Conservation (phyloP, 129 eudicot species). For the Saussurea involucrata region DNA sequence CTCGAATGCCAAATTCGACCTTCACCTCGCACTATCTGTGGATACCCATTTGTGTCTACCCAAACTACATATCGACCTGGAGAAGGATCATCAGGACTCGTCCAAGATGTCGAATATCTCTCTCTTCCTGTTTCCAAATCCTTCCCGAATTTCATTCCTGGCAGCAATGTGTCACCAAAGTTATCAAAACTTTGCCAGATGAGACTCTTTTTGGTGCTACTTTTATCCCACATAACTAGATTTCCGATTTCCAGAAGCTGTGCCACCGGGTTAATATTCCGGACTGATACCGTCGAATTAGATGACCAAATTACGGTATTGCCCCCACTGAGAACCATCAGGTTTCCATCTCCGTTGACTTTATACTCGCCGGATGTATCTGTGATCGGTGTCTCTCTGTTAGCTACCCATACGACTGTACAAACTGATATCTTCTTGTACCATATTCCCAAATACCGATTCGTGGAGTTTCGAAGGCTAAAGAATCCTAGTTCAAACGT, state of each 20-base stretch:
- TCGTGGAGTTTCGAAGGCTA: background rate
- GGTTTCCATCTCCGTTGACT: background rate
- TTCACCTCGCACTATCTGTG: background rate
- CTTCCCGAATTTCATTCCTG: constrained; percentile 1
- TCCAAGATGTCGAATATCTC: background rate
- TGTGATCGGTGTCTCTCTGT: background rate
- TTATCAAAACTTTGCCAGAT: too few species aligned
- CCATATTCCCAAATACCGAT: constrained; percentile 21
- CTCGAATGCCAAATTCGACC: background rate
- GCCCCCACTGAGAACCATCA: background rate
- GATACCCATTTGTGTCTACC: background rate
- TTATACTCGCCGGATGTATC: constrained; percentile 4
- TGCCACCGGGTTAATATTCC: background rate
- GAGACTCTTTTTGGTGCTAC: background rate
- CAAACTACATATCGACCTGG: background rate
- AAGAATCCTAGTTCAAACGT: background rate
- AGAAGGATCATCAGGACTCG: constrained; percentile 16
- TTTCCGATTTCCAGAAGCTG: constrained; percentile 28
- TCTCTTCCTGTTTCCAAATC: background rate
- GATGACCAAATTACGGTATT: constrained; percentile 19
- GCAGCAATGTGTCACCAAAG: too few species aligned
- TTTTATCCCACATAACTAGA: constrained; percentile 15
- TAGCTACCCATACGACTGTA: constrained; percentile 16
- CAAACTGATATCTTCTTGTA: background rate
- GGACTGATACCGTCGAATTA: too few species aligned